Percentiles rank a stretch among this genome's conserved stretches.
phyloP scores from a whole-genome alignment of 345 rosid species.

The Atalantia buxifolia region DNA sequence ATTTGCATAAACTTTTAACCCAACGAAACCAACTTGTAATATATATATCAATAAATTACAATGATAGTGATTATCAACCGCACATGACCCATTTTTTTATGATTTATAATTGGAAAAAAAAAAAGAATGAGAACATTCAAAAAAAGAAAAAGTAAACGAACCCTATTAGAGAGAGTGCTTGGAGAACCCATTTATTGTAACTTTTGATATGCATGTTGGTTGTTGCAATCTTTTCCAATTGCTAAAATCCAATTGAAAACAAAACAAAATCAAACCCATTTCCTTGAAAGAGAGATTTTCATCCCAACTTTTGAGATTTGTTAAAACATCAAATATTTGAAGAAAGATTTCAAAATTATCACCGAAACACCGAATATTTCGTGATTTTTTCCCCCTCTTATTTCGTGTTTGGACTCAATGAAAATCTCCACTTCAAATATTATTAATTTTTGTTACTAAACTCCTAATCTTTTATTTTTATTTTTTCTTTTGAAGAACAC shows the following conservation, averaged over 20 bases:
- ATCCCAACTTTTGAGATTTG: background rate
- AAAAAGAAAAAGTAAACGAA: constrained; percentile 7
- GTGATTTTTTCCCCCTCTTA: no score
- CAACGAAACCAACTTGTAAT: background rate
- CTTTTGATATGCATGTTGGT: constrained; percentile 21
- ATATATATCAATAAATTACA: background rate
- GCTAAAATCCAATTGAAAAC: constrained; percentile 1
- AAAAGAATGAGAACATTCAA: constrained; percentile 12
- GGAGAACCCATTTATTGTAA: constrained; percentile 23
- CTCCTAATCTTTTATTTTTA: background rate
- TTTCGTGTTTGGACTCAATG: background rate
- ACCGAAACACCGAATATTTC: background rate
- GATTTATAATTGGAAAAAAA: background rate
- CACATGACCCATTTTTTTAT: background rate
- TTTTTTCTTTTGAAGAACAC: no score
- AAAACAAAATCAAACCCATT: background rate
- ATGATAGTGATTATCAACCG: background rate
- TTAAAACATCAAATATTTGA: background rate
- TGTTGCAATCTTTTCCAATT: constrained; percentile 1
- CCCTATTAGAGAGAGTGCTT: constrained; percentile 14
- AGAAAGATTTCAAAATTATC: background rate
- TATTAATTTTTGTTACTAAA: background rate
- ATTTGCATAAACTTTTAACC: constrained; percentile 13
- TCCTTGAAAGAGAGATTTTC: background rate
- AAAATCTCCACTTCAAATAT: background rate